Evolutionary conservation across 768 basidiomycete species (phyloP), one percentile per base, ranked within the genome.

Genomic region (Punctularia strigosozonata): DNA sequence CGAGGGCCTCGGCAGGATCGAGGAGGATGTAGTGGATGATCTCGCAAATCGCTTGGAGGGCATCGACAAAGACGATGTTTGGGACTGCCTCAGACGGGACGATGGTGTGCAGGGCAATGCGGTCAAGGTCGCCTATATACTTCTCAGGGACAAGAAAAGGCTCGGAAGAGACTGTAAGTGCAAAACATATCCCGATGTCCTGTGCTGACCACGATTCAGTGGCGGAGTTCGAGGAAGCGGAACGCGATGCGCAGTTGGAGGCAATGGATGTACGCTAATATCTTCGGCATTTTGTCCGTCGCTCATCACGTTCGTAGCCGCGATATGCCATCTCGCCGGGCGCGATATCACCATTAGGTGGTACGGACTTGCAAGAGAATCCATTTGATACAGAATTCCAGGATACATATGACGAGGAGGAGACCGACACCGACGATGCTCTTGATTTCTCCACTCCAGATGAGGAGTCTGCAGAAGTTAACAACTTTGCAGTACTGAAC

Each of bases 41-140:
- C 65, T 99, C 25, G 72, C 79, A 10, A 53, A 59, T 14, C 69
- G 77, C 42, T 80, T 98, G 65, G 59, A 70, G 0, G 81, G 77
- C 1, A 79, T 91, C 8, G 73, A 74, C 43, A 76, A 77, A 58
- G 82, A 89, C 2, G 88, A 91, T 45, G 75, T 98, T 3, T 89
- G 86, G 87, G 79, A 82, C 34, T 81, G 80, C 52, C 59, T 97
- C 45, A 71, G 82, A 43, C 63, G 77, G 47, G 81, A 91, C 38
- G 89, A 92, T 46, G 90, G 86, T 0, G 68, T 75, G 30, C 78
- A 81, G 43, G 87, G 91, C 26, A 95, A 97, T 54, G 80, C 88
- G 39, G 82, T 98, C 54, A 92, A 95, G 60, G 91, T 99, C 5
- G 91, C 94, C 1, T 99, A 98, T 59, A 78, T 91, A 75, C 67